Evolutionary conservation across 352 stramenopile species (phyloP), one percentile per base, ranked within the genome.

Genomic region (Pythium angustatum): DNA sequence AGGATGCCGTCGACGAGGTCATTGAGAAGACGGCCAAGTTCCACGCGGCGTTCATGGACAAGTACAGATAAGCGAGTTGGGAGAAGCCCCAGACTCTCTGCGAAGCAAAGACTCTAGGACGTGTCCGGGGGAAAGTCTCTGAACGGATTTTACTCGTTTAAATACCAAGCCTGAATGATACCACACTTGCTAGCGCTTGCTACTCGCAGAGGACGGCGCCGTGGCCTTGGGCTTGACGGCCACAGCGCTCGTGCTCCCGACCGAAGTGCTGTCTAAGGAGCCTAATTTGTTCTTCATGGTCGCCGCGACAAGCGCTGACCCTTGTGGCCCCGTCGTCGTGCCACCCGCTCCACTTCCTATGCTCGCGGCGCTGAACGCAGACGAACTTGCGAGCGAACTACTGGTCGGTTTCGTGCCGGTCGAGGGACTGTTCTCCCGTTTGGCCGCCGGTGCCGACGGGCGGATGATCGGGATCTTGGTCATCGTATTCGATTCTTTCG

Each of bases 11-110:
- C 56, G 89, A 97, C 48, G 76, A 93, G 64, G 96, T 99, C 65
- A 96, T 99, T 44, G 83, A 97, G 68, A 90, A 91, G 51, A 98
- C 98, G 30, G 77, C 82, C 66, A 87, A 87, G 64, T 99, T 99
- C 82, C 97, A 99, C 77, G 77, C 90, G 24, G 75, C 85, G 43
- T 99, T 99, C 79, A 98, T 99, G 80, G 75, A 87, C 64, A 93
- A 93, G 73, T 99, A 98, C 82, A 85, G 88, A 71, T 94, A 85
- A 75, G 41, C 59, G 27, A 8, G 8, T 12, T 17, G 12, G 9
- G 15, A 33, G 5, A 34, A 19, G 30, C 1, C 24, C 33, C 3
- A 41, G 19, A 2, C 26, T 5, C 47, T 15, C 34, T 51, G 2
- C 31, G 19, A 51, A 51, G 31, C 11, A 31, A 28, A 51, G 28